A percentile compares a stretch with the other conserved stretches of the same genome.
phyloP scores from a whole-genome alignment of 208 protist species.

The Phytomonas serpens region DNA sequence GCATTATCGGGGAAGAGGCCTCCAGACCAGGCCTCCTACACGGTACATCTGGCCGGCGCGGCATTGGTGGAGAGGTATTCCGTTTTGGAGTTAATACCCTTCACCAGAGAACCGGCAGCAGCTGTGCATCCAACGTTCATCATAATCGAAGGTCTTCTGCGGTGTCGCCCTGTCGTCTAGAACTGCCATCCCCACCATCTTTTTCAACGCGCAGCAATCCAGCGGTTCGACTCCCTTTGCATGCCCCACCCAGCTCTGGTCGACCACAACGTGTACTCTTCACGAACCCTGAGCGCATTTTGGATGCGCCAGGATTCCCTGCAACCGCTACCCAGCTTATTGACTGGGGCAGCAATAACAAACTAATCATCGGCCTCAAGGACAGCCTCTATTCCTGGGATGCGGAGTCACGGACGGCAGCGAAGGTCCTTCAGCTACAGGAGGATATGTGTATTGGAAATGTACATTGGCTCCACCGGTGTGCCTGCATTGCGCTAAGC shows the following conservation, averaged over 20 bases:
- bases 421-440: slow-evolving; percentile 53
- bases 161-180: neutral
- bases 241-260: slow-evolving; percentile 18
- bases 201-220: slow-evolving; percentile 9
- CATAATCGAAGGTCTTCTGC: slow-evolving; percentile 12
- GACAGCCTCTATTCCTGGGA: slow-evolving; percentile 69
- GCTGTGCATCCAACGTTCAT: slow-evolving; percentile 7
- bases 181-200: slow-evolving; percentile 5
- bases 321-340: slow-evolving; percentile 47
- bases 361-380: slow-evolving; percentile 71
- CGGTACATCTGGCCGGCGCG: neutral
- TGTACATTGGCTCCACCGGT: slow-evolving; percentile 74
- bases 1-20: neutral
- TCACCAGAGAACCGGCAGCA: neutral
- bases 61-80: slow-evolving; percentile 36
- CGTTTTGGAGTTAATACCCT: slow-evolving; percentile 18
- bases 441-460: slow-evolving; percentile 30
- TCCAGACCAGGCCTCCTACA: neutral
- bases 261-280: slow-evolving; percentile 32
- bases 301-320: slow-evolving; percentile 76
- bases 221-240: slow-evolving; percentile 4
- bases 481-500: slow-evolving; percentile 58
- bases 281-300: slow-evolving; percentile 65
- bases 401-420: slow-evolving; percentile 39
- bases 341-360: slow-evolving; percentile 81